Evolutionary conservation across 257 asterid species (phyloP).

Genomic region (Solanum habrochaites): DNA sequence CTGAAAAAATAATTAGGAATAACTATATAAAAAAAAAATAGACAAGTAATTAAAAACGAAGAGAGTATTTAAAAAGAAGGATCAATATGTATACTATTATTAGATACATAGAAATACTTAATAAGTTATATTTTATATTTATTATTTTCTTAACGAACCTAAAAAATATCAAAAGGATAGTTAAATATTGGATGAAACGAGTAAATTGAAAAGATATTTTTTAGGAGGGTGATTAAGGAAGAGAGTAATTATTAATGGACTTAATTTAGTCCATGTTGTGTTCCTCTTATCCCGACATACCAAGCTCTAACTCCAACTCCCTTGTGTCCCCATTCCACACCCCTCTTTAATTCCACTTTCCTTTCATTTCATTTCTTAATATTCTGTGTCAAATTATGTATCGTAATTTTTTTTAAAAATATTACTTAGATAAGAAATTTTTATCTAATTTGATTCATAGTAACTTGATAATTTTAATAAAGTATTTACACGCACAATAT

Average conservation of each 20-base stretch:
- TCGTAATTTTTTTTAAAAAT: not conserved
- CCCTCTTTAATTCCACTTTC: not conserved
- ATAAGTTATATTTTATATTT: too few relatives aligned
- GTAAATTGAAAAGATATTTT: not conserved
- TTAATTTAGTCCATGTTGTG: conserved; percentile 13
- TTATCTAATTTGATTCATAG: not conserved
- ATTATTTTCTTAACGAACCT: too few relatives aligned
- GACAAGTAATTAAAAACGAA: too few relatives aligned
- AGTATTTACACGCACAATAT: not conserved
- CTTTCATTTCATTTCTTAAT: not conserved
- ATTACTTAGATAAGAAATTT: too few relatives aligned
- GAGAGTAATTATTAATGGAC: not conserved
- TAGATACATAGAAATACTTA: too few relatives aligned
- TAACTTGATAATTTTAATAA: too few relatives aligned
- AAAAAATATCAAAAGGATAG: too few relatives aligned
- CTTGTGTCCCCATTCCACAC: not conserved
- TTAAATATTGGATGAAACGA: too few relatives aligned
- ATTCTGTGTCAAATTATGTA: not conserved
- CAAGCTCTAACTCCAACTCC: conserved; percentile 11
- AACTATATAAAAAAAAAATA: too few relatives aligned
- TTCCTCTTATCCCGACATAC: conserved; percentile 24
- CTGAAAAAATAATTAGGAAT: too few relatives aligned
- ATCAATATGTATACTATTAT: too few relatives aligned
- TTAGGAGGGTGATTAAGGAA: not conserved
- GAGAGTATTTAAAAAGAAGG: too few relatives aligned